These are phyloP conservation scores for Handroanthus guayacan DNA, from an alignment of 257 asterid species.

Conservation along the genomic window DNA sequence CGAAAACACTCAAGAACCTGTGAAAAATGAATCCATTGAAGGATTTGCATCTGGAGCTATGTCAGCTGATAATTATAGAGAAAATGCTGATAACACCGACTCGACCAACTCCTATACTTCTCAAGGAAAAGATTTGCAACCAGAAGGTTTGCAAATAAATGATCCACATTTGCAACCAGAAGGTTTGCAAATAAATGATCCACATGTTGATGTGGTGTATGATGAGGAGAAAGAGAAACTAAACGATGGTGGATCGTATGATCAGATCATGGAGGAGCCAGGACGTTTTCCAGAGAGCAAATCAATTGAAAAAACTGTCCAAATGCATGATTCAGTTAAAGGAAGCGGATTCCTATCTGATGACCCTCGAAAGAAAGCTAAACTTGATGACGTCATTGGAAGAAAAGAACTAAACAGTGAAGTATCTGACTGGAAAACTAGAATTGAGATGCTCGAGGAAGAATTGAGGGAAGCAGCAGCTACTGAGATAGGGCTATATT, in stretches of 20 bases:
- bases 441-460: slow-evolving; percentile 78
- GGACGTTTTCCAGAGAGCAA: slow-evolving; percentile 21
- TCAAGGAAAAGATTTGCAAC: too few relatives aligned
- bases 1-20: slow-evolving; percentile 30
- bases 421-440: slow-evolving; percentile 46
- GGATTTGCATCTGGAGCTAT: slow-evolving; percentile 34
- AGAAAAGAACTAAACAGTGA: slow-evolving; percentile 40
- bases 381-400: slow-evolving; percentile 35
- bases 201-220: slow-evolving; percentile 10
- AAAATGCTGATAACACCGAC: background rate
- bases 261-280: slow-evolving; percentile 21
- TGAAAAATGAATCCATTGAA: slow-evolving; percentile 34
- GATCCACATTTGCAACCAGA: slow-evolving; percentile 32
- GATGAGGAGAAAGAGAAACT: slow-evolving; percentile 22
- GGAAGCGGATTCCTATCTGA: slow-evolving; percentile 17
- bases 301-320: slow-evolving; percentile 36
- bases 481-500: slow-evolving; percentile 80
- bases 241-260: slow-evolving; percentile 11
- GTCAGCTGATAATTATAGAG: slow-evolving; percentile 26
- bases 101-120: background rate
- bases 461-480: slow-evolving; percentile 90
- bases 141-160: slow-evolving; percentile 16
- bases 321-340: slow-evolving; percentile 36
- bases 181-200: slow-evolving; percentile 21
- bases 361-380: slow-evolving; percentile 37